These are phyloP conservation scores for Coemansia sp. DNA, from an alignment of 192 early-diverging fungal species.

Conservation along the genomic window DNA sequence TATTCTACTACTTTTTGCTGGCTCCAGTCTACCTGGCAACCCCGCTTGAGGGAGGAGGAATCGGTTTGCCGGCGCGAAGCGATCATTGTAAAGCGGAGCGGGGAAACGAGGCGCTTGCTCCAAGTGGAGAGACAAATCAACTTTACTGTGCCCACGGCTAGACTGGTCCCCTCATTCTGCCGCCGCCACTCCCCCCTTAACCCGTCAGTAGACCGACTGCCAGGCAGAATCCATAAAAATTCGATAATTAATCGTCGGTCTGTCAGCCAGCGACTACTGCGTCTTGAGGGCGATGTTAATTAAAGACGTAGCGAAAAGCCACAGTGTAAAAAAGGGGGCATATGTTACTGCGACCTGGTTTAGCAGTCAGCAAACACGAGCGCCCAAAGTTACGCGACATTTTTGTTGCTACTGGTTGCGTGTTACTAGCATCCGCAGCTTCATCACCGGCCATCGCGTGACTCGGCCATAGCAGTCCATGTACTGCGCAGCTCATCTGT, in stretches of 20 bases:
- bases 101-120: background rate
- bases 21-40: background rate
- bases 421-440: constrained; percentile 8
- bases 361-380: constrained; percentile 7
- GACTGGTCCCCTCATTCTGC: constrained; percentile 1
- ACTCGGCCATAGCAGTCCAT: background rate
- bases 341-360: background rate
- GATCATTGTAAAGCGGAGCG: background rate
- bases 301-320: background rate
- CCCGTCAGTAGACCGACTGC: background rate
- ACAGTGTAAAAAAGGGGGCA: background rate
- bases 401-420: background rate
- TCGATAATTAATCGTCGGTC: background rate
- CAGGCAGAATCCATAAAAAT: background rate
- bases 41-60: background rate
- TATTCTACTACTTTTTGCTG: background rate
- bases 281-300: background rate
- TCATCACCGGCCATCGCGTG: background rate
- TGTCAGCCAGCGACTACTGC: background rate
- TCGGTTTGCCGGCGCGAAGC: background rate
- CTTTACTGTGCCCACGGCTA: background rate
- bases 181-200: background rate
- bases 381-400: background rate
- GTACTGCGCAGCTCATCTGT: background rate
- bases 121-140: background rate